Conservation (phyloP, 352 stramenopile genomes). For the Phytophthora sojae region DNA sequence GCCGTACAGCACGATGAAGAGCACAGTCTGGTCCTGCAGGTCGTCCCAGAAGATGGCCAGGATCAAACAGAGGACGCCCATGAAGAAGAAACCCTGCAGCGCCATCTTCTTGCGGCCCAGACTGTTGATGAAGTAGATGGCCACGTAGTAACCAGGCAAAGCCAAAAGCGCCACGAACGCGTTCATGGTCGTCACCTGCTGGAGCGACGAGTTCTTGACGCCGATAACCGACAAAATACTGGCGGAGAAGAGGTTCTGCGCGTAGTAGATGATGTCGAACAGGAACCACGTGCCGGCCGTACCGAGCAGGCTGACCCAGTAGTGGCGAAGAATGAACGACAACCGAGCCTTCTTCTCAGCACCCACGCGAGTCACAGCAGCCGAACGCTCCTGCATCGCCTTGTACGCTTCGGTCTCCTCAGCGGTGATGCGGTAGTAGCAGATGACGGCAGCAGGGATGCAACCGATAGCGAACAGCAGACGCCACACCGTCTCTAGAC, state of each 20-base stretch:
- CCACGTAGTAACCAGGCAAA: slow-evolving; percentile 84
- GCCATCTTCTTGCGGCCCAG: slow-evolving; percentile 74
- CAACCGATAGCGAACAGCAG: slow-evolving; percentile 58
- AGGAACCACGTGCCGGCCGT: slow-evolving; percentile 84
- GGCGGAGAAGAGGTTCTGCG: slow-evolving; percentile 76
- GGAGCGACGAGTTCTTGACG: slow-evolving; percentile 48
- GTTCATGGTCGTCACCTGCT: slow-evolving; percentile 59
- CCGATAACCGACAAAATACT: slow-evolving; percentile 66
- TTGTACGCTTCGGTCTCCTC: slow-evolving; percentile 62
- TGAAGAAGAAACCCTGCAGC: slow-evolving; percentile 74
- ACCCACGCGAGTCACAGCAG: background rate
- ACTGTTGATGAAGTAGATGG: slow-evolving; percentile 70
- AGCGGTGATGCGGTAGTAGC: slow-evolving; percentile 61
- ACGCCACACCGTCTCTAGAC: slow-evolving; percentile 65
- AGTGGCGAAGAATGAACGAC: slow-evolving; percentile 54
- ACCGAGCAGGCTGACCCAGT: slow-evolving; percentile 56
- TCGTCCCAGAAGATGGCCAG: slow-evolving; percentile 67
- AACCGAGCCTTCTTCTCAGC: slow-evolving; percentile 30
- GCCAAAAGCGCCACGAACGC: slow-evolving; percentile 63
- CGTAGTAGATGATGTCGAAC: slow-evolving; percentile 85
- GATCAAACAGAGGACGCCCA: slow-evolving; percentile 64
- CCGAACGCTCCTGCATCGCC: slow-evolving; percentile 30
- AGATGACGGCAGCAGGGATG: slow-evolving; percentile 55
- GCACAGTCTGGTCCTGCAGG: slow-evolving; percentile 50
- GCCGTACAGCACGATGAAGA: slow-evolving; percentile 78